Conservation (phyloP, 1,139 yeast genomes). For the Scheffersomyces segobiensis region DNA sequence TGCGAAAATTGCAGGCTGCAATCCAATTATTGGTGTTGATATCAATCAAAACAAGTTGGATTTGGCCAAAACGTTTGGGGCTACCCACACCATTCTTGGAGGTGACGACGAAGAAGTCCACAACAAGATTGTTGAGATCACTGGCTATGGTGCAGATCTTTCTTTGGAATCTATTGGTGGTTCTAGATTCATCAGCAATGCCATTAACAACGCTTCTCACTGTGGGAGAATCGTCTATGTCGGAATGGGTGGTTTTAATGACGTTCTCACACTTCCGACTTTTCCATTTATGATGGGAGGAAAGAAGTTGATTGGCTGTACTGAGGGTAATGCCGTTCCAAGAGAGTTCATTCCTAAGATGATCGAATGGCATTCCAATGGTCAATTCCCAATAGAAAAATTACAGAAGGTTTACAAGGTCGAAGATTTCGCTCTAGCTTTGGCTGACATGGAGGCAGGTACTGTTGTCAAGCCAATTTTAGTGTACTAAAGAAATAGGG, state of each 20-base stretch:
- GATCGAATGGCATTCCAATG: constrained; percentile 6
- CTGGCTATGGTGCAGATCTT: constrained; percentile 11
- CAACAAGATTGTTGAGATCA: constrained; percentile 22
- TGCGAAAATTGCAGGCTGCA: constrained; percentile 13
- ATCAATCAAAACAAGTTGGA: constrained; percentile 41
- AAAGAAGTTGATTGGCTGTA: constrained; percentile 7
- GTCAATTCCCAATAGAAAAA: constrained; percentile 5
- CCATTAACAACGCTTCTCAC: constrained; percentile 4
- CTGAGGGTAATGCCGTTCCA: constrained; percentile 6
- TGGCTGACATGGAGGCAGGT: constrained; percentile 7
- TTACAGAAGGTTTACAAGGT: constrained; percentile 3
- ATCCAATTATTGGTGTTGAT: constrained; percentile 45
- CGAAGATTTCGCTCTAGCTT: constrained; percentile 4
- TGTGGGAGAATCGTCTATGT: constrained; percentile 7
- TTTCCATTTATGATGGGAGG: constrained; percentile 8
- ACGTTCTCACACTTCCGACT: constrained; percentile 3
- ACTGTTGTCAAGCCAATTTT: constrained; percentile 6
- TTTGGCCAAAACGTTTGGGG: constrained; percentile 42
- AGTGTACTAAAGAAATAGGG: background rate
- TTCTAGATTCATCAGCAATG: constrained; percentile 3
- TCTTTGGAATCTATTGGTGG: constrained; percentile 9
- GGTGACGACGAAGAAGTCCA: constrained; percentile 16
- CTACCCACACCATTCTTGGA: constrained; percentile 29
- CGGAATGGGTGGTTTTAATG: constrained; percentile 4
- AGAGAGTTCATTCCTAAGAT: constrained; percentile 7